phyloP scores from a whole-genome alignment of 2,329 filamentous ascomycete species.

The Trichoderma breve region DNA sequence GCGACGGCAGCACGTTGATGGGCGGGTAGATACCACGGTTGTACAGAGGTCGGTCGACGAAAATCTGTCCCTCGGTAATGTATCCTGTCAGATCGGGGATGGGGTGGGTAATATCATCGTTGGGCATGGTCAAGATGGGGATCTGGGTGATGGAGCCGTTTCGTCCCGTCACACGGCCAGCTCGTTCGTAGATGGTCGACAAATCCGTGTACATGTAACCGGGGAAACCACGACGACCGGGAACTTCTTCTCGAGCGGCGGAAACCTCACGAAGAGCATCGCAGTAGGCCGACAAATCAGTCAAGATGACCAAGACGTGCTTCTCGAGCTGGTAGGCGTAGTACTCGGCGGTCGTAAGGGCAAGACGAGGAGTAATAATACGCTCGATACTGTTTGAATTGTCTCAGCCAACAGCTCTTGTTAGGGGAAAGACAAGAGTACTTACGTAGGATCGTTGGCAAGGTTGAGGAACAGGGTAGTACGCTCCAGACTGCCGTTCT shows the following conservation, averaged over 20 bases:
- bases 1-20: slow-evolving; percentile 96
- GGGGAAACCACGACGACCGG: slow-evolving; percentile 97
- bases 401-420: slow-evolving; percentile 21
- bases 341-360: slow-evolving; percentile 97
- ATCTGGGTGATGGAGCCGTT: slow-evolving; percentile 99
- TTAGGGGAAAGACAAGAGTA: slow-evolving; percentile 23
- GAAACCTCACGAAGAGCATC: slow-evolving; percentile 98
- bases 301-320: slow-evolving; percentile 98
- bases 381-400: slow-evolving; percentile 74
- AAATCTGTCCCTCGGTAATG: slow-evolving; percentile 98
- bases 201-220: slow-evolving; percentile 99
- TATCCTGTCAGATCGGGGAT: slow-evolving; percentile 99
- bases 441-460: slow-evolving; percentile 96
- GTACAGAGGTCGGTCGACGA: slow-evolving; percentile 86
- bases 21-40: slow-evolving; percentile 99
- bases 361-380: slow-evolving; percentile 98
- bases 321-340: slow-evolving; percentile 99
- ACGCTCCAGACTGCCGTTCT: slow-evolving; percentile 98
- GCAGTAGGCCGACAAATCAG: slow-evolving; percentile 96
- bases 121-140: slow-evolving; percentile 98
- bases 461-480: slow-evolving; percentile 97
- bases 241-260: slow-evolving; percentile 96
- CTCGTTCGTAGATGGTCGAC: slow-evolving; percentile 99
- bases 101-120: slow-evolving; percentile 98
- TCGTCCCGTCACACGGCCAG: slow-evolving; percentile 92